Evolutionary conservation across 441 rosid species (phyloP), one percentile per base, ranked within the genome.

Genomic region (Hypseocharis bilobata): DNA sequence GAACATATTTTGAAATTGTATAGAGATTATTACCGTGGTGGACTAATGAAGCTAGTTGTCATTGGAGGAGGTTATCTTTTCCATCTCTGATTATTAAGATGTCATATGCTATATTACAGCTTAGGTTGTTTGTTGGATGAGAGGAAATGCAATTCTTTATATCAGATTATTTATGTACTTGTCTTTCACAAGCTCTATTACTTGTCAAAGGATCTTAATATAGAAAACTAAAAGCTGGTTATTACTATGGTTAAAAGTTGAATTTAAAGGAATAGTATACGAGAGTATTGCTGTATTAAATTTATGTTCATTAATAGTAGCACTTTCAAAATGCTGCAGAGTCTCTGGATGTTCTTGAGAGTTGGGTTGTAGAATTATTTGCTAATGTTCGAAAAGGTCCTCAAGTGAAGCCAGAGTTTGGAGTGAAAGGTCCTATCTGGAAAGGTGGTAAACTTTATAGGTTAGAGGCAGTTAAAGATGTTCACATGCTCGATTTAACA

Each of bases 31-130:
- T 91, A 93, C 73, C 87, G 85, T 68, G 96, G 98, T 76, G 93
- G 91, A 65, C 63, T 85, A 72, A 93, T 93, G 98, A 93, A 90
- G 80, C 84, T 93, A 58, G 97, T 87, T 76, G 89, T 93, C 71
- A 91, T 93, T 67, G 98, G 98, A 68, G 98, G 97, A 78, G 98
- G 98, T 88, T 80, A 78, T 25, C 42, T 32, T 69, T 67, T 65
- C 44, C 11, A 54, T 70, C 40, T 36, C 17, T 62, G 44, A 62
- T 68, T 65, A 51, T 77, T 69, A 58, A 19, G 44, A 28, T 69
- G n/a, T 10, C 36, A 25, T 64, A 23, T 38, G 10, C 66, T 16
- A 25, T 51, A 28, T 64, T 40, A 17, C 25, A 42, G 30, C 49
- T 28, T 47, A 25, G n/a, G 65, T 20, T 20, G 60, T 42, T 13